Conservation (phyloP, 345 rosid species). For the Rhodomyrtus tomentosa region DNA sequence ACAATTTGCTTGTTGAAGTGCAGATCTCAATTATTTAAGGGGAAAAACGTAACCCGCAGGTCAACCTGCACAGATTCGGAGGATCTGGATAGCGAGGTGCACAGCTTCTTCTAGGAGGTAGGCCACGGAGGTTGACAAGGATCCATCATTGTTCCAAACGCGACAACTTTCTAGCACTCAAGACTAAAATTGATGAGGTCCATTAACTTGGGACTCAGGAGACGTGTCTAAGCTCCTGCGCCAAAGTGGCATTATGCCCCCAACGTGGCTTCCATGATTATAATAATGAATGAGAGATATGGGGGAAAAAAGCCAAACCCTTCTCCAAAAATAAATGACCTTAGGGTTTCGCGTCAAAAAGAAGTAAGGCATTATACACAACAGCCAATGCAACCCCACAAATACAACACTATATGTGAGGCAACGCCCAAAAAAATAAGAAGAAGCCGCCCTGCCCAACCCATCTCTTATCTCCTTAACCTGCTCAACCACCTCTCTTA, state of each 20-base stretch:
- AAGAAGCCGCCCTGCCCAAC: too few species aligned
- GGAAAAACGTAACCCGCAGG: not conserved
- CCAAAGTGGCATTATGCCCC: not conserved
- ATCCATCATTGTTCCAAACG: not conserved
- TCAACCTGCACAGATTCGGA: not conserved
- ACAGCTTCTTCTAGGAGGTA: not conserved
- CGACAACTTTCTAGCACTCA: not conserved
- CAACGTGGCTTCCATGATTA: not conserved
- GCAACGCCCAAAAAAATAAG: not conserved
- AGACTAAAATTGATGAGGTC: not conserved
- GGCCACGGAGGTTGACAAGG: not conserved
- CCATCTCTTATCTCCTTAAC: not conserved
- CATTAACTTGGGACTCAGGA: not conserved
- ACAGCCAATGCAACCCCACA: not conserved
- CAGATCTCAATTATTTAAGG: not conserved
- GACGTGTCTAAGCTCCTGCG: not conserved
- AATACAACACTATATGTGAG: not conserved
- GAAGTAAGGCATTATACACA: not conserved
- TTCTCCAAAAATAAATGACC: not conserved
- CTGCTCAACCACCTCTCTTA: not conserved
- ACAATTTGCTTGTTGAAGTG: not conserved
- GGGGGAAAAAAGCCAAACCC: not conserved
- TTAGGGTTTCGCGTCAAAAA: not conserved
- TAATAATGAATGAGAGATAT: not conserved
- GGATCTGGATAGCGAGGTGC: not conserved